Conservation (phyloP, 169 alveolate genomes). For the Plasmodium sp. region DNA sequence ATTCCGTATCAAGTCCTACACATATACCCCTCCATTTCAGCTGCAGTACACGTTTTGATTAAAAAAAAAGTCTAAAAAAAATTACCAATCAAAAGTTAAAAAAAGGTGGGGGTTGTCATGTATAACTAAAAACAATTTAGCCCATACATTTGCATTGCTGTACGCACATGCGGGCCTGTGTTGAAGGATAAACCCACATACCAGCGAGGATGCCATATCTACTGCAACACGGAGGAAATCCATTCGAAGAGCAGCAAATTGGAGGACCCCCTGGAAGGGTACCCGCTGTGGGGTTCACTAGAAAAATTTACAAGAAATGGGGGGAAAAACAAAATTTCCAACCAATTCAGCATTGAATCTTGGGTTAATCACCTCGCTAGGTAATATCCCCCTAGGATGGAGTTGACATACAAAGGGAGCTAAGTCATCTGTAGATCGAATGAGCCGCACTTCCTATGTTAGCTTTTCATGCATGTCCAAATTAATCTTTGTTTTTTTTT, state of each 20-base stretch:
- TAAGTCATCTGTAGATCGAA: background rate
- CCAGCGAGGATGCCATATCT: background rate
- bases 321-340: background rate
- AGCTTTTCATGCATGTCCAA: background rate
- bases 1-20: no score
- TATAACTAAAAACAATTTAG: background rate
- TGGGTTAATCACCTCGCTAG: background rate
- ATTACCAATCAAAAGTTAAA: background rate
- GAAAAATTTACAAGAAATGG: background rate
- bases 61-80: background rate
- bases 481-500: conserved; percentile 29
- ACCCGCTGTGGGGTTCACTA: background rate
- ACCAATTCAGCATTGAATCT: background rate
- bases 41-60: background rate
- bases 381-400: background rate
- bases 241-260: background rate
- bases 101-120: background rate
- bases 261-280: background rate
- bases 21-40: background rate
- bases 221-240: background rate
- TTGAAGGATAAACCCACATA: background rate
- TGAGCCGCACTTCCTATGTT: background rate
- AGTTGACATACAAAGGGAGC: background rate
- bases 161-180: background rate
- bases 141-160: background rate